Evolutionary conservation across 257 asterid species (phyloP), one percentile per base, ranked within the genome.

Genomic region (Eucommia ulmoides): DNA sequence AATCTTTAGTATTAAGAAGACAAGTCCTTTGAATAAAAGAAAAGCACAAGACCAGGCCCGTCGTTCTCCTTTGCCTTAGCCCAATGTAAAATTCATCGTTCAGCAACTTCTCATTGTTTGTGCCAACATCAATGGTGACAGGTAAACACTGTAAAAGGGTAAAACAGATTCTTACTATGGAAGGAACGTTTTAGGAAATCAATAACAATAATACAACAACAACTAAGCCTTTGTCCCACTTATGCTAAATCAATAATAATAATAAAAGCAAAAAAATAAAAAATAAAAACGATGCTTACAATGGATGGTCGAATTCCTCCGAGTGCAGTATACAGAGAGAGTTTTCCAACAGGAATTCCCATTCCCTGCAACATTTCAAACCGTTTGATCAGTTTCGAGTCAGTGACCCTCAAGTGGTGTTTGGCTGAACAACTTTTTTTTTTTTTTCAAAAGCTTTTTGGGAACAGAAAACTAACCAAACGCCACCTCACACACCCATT

Each of bases 291-390:
- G 42, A 54, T 47, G 68, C 93, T 80, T 71, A 87, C 97, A 17
- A 78, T 82, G 46, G 97, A 88, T 57, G 97, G 97, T 23, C 97
- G 93, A 59, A 88, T 92, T 19, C 97, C 97, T 53, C 97, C 97
- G 45, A 88, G 88, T 61, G 97, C 97, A 21, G 92, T 88, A 72
- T 83, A 88, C 0, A 88, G 86, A 53, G 97, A 75, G 33, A 88
- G 94, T 66, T 88, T 88, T 63, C 97, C 97, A 10, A 88, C 97
- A 2, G 97, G 97, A 64, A 88, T 88, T 42, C 97, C 97, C 97
- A 88, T 83, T 23, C 97, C 97, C 97, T 88, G 77, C 66, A 63
- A 53, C 35, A 63, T 2, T 53, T 56, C 58, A 47, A 19, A 33
- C 58, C 8, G 46, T 25, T 51, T 20, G 35, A 54, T 60, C 53